phyloP scores from a whole-genome alignment of 2,329 filamentous ascomycete species.

The Paraconiothyrium brasiliense region DNA sequence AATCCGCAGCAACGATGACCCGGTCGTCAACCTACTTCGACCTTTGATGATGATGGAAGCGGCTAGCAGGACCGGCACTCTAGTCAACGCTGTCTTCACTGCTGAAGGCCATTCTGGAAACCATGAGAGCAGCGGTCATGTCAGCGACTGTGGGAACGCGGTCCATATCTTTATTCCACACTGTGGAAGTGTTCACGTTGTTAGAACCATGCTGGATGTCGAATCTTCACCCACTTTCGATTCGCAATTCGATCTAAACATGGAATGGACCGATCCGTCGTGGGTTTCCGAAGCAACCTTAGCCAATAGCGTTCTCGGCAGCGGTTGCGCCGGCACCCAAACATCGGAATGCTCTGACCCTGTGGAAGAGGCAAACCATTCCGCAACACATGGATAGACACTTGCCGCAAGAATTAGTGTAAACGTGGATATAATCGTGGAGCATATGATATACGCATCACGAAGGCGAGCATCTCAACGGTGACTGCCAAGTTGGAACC shows the following conservation, averaged over 20 bases:
- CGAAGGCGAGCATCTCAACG: not conserved
- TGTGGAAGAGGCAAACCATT: not conserved
- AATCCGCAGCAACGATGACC: not conserved
- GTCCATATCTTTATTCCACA: constrained; percentile 5
- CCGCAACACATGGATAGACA: not conserved
- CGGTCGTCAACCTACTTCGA: constrained; percentile 2
- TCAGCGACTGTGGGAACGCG: not conserved
- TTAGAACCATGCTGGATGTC: not conserved
- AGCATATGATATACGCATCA: not conserved
- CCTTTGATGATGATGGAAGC: not conserved
- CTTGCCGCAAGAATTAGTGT: not conserved
- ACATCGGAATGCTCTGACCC: not conserved
- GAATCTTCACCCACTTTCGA: not conserved
- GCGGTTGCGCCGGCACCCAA: not conserved
- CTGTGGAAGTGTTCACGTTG: constrained; percentile 1
- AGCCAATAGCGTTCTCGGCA: not conserved
- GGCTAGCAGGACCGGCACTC: not conserved
- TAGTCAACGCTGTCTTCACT: not conserved
- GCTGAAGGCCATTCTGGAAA: not conserved
- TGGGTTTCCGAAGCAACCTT: not conserved
- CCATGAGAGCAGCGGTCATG: not conserved
- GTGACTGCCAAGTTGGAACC: not conserved
- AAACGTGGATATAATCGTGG: not conserved
- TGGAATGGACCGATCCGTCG: not conserved
- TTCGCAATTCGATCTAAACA: not conserved